A percentile compares a stretch with the other conserved stretches of the same genome.
Evolutionary conservation across 495 filamentous ascomycete species (phyloP).

Genomic region (Penicillium chermesinum): DNA sequence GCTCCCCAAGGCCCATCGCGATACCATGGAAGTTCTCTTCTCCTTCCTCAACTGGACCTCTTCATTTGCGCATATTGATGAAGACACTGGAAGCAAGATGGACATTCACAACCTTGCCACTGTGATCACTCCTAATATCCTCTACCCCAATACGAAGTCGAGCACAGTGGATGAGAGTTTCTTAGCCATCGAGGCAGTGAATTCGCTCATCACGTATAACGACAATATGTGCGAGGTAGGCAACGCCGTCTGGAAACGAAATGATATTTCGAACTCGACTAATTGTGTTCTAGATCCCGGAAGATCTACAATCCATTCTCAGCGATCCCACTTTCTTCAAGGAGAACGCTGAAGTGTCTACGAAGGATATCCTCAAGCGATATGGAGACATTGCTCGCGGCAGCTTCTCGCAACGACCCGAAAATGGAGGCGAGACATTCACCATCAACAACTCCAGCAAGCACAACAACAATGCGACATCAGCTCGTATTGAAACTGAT

Average conservation of each 20-base stretch:
- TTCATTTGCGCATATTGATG: conserved; percentile 94
- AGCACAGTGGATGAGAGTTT: conserved; percentile 76
- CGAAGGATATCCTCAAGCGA: conserved; percentile 91
- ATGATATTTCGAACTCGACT: conserved; percentile 2
- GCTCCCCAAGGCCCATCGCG: conserved; percentile 85
- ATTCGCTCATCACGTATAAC: conserved; percentile 83
- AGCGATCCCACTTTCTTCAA: conserved; percentile 77
- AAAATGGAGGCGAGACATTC: conserved; percentile 52
- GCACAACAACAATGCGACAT: conserved; percentile 34
- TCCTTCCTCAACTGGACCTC: conserved; percentile 97
- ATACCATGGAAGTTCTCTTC: conserved; percentile 92
- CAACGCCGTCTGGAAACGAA: conserved; percentile 9
- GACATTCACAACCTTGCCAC: conserved; percentile 97
- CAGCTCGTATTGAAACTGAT: conserved; percentile 71
- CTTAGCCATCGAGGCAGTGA: conserved; percentile 86
- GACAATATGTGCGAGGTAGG: conserved; percentile 95
- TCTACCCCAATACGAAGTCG: conserved; percentile 68
- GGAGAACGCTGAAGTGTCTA: conserved; percentile 79
- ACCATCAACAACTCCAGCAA: conserved; percentile 38
- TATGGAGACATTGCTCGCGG: conserved; percentile 70
- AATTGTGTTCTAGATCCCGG: conserved; percentile 64
- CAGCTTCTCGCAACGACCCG: conserved; percentile 52
- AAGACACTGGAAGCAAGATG: conserved; percentile 92
- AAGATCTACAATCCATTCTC: conserved; percentile 80
- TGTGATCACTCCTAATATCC: conserved; percentile 95